Evolutionary conservation across 2,329 filamentous ascomycete species (phyloP).

Genomic region (Fusarium sp.): DNA sequence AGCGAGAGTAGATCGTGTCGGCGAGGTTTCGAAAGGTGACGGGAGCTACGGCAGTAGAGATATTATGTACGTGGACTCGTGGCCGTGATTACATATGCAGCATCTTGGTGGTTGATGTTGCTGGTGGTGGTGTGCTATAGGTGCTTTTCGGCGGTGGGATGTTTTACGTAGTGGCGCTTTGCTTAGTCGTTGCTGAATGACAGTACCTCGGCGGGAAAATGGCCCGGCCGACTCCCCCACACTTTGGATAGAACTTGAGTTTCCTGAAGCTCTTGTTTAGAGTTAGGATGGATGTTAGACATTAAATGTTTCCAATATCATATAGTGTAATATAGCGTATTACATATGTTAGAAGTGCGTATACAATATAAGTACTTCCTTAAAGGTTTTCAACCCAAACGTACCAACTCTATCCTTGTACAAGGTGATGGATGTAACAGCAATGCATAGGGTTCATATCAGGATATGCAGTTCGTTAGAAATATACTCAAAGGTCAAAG

Average conservation of each 20-base stretch:
- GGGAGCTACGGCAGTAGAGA: conserved; percentile 11
- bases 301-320: neutral
- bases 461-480: too few species aligned
- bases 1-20: neutral
- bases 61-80: neutral
- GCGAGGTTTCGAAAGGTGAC: neutral
- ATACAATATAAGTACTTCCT: neutral
- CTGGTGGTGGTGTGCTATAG: conserved; percentile 5
- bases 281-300: neutral
- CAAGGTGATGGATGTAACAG: too few species aligned
- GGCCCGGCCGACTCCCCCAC: conserved; percentile 37
- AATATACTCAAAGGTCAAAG: too few species aligned
- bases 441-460: too few species aligned
- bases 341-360: neutral
- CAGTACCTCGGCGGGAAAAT: conserved; percentile 42
- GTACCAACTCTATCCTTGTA: too few species aligned
- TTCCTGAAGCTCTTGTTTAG: neutral
- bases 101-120: conserved; percentile 9
- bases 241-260: conserved; percentile 8
- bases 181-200: conserved; percentile 31
- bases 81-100: conserved; percentile 31
- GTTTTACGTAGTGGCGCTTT: conserved; percentile 33
- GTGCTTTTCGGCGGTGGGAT: conserved; percentile 41
- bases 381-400: too few species aligned
- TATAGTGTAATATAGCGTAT: neutral